Evolutionary conservation across 2,329 filamentous ascomycete species (phyloP), one percentile per base, ranked within the genome.

Genomic region (Sordariomycetes sp.): DNA sequence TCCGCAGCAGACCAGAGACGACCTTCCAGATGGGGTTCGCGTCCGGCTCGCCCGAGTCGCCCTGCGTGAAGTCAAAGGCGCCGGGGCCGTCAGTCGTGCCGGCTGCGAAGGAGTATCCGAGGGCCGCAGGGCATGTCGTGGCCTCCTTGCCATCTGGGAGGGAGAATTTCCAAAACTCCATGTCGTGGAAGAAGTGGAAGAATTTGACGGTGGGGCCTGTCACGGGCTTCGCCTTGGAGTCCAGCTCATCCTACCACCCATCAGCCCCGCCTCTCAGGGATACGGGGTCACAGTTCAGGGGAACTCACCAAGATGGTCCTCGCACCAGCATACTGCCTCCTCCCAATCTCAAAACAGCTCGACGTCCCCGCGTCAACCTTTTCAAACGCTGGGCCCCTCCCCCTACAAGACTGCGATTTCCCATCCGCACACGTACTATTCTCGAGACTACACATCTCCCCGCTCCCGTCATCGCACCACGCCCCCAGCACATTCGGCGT

Each of bases 51-150:
- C 85, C 84, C 0, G 85, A 85, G 64, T 89, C 82, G 61, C 84
- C 88, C 68, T 96, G 91, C 17, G 87, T 90, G 67, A 96, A 95
- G 72, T 96, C 91, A 64, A 95, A 94, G 0, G 82, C 82, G 1
- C 91, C 91, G 0, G 91, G 90, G 0, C 91, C 89, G 64, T 96
- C 91, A 0, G 88, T 88, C 0, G 91, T 96, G 22, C 91, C 91
- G 3, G 87, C 91, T 1, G 90, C 90, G 65, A 96, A 96, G 0
- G 87, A 89, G 67, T 92, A 92, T 2, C 91, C 91, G 57, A 96
- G 74, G 0, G 90, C 90, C 0, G 90, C 90, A 17, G 90, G 85
- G 64, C 91, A 96, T 0, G 90, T 95, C 45, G 75, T 77, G 22
- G 85, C 87, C 53, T 74, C 71, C 1, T 82, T 84, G 56, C 87